Evolutionary conservation across 768 basidiomycete genomes (phyloP), one percentile per base, ranked within the genome.

Genomic region (Tephrocybe sp.): DNA sequence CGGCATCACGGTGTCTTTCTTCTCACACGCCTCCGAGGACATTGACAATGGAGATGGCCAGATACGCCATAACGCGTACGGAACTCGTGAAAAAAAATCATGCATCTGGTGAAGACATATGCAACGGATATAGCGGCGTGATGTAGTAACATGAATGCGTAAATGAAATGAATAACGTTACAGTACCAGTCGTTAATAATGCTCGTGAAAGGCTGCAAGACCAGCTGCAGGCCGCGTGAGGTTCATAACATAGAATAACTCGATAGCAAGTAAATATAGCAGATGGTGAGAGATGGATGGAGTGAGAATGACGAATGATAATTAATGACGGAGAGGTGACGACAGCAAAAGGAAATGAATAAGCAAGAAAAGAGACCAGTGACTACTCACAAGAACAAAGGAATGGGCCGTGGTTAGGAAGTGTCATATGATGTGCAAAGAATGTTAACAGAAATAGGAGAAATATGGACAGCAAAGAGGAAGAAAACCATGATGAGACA

Each of bases 401-500:
- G 49, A 45, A 15, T 19, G 24, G 39, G 39, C 6, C 19, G n/a
- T n/a, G n/a, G n/a, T n/a, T n/a, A n/a, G n/a, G n/a, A n/a, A n/a
- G n/a, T n/a, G 23, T 13, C 13, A 42, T 24, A 42, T 30, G 37
- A 29, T 27, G 36, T 19, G 29, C 29, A 29, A 40, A 24, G 22
- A 18, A 37, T 25, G 38, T 18, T 16, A 41, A 10, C 39, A 43
- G 30, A n/a, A 43, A 12, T 30, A 55, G 38, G 41, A 42, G 42
- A 45, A 53, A 24, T 34, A 37, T n/a, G n/a, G n/a, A 33, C 25
- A 36, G 16, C 7, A 13, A 37, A 29, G 24, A 22, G 3, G 39
- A 54, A 41, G 24, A 45, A 50, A 46, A 51, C 46, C 29, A 15
- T 67, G 55, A n/a, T n/a, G n/a, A n/a, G n/a, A n/a, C n/a, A n/a